These are phyloP conservation scores for Cucurbita moschata DNA, from an alignment of 306 rosid genomes.

Conservation along the genomic window DNA sequence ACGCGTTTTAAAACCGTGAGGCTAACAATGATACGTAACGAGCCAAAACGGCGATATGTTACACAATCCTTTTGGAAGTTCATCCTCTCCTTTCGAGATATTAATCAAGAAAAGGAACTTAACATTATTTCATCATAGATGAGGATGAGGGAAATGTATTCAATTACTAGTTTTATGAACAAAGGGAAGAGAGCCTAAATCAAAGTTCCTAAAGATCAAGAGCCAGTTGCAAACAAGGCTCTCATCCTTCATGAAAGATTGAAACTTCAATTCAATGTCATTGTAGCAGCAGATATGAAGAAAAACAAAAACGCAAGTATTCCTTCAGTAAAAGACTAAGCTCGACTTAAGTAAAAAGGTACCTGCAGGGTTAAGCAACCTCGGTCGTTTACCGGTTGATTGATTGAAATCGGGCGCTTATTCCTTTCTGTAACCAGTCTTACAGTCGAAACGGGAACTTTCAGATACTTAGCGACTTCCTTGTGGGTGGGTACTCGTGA, in stretches of 20 bases:
- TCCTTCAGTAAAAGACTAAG: neutral
- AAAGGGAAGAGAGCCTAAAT: neutral
- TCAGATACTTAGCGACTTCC: constrained; percentile 37
- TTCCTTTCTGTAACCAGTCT: constrained; percentile 37
- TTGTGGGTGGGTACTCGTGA: constrained; percentile 34
- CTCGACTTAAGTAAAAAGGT: neutral
- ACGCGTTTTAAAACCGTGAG: no score
- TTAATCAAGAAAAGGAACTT: neutral
- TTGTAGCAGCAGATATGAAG: neutral
- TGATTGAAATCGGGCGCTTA: constrained; percentile 49
- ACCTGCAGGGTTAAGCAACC: constrained; percentile 55
- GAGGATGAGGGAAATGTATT: neutral
- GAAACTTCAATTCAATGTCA: neutral
- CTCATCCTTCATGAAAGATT: neutral
- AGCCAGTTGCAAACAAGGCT: neutral
- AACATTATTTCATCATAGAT: neutral
- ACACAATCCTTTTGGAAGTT: neutral
- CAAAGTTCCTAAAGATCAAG: neutral
- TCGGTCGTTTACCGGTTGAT: constrained; percentile 19
- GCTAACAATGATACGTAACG: no score
- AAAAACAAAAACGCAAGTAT: neutral
- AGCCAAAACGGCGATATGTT: no score
- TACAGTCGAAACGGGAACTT: constrained; percentile 29
- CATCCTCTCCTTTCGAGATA: neutral
- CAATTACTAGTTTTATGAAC: neutral